Base-by-base conservation (phyloP, 768 basidiomycete genomes). In the Boletus patriciae region DNA sequence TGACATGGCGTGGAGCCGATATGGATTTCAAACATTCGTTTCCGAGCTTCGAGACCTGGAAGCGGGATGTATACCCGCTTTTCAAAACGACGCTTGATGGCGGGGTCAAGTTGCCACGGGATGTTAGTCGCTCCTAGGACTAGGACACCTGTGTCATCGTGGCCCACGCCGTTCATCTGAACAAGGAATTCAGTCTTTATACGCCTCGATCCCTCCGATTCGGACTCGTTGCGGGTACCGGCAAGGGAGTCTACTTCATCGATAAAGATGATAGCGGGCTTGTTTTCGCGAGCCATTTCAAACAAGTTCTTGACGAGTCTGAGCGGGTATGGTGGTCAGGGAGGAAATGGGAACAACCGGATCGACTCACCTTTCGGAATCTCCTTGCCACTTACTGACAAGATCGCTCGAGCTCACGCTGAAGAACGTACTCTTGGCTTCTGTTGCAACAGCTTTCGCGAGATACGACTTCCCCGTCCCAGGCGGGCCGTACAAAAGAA, bases 311-410 rank as follows among this genome's bases (percentile, higher is more conserved):
- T 94, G 46, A 99, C 97, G 48, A 98, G 80, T 69, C 94, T 96
- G 55, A 25, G 29, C 23, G 42, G 43, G 45, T 27, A 55, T 50
- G 45, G 38, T 42, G 16, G 29, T 53, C 36, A 45, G 36, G 21
- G 52, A 57, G n/a, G 29, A n/a, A 16, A 29, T 8, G 43, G 4
- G 2, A 7, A 21, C 18, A 23, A 29, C 11, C n/a, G 31, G 18
- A 25, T 45, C 21, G 25, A 72, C 85, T 69, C 59, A 91, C 94
- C 96, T 79, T 76, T 98, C 96, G 5, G 93, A 95, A 73, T 99
- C 97, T 56, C 97, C 97, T 77, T 98, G 97, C 97, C 97, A 99
- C 72, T 98, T 99, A 73, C 93, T 95, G 53, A 98, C 97, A 53
- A 99, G 79, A 68, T 98, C 97, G 70, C 87, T 88, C 23, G 92